Conservation (phyloP, 192 early-diverging fungal genomes). For the Diversispora epigaea region DNA sequence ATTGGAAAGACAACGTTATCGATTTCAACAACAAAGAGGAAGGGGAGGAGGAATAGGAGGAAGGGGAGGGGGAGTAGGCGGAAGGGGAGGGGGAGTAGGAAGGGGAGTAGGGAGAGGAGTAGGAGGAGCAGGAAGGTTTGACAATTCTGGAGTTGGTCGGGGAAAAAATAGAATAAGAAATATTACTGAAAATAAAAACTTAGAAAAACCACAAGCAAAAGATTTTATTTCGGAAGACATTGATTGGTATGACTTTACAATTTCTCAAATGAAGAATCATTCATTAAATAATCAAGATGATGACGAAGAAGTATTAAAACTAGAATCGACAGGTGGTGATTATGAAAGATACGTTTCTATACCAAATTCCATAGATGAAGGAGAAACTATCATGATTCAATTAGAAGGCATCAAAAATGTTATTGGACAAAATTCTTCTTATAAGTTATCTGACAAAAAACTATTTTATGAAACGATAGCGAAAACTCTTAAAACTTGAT, state of each 20-base stretch:
- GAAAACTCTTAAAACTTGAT: background rate
- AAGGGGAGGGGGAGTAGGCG: too few relatives aligned
- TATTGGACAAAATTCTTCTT: constrained; percentile 10
- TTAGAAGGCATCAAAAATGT: background rate
- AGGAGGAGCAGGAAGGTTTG: too few relatives aligned
- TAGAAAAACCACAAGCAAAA: background rate
- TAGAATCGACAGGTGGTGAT: constrained; percentile 2
- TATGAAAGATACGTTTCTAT: background rate
- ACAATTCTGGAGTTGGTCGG: too few relatives aligned
- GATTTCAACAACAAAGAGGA: too few relatives aligned
- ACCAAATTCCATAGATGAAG: background rate
- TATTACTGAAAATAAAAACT: too few relatives aligned
- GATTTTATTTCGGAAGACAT: constrained; percentile 4
- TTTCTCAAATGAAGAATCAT: background rate
- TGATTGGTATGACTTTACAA: background rate
- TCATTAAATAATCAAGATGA: background rate
- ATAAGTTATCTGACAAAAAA: constrained; percentile 1
- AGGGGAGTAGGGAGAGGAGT: too few relatives aligned
- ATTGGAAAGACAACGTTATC: too few relatives aligned
- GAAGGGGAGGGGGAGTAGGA: too few relatives aligned
- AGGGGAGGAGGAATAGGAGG: too few relatives aligned
- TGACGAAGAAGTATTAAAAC: background rate
- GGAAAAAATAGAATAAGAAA: too few relatives aligned
- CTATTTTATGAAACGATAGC: background rate
- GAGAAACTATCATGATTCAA: background rate